Evolutionary conservation across 108 stramenopile species (phyloP), one percentile per base, ranked within the genome.

Genomic region (Stephanodiscus minutulus): DNA sequence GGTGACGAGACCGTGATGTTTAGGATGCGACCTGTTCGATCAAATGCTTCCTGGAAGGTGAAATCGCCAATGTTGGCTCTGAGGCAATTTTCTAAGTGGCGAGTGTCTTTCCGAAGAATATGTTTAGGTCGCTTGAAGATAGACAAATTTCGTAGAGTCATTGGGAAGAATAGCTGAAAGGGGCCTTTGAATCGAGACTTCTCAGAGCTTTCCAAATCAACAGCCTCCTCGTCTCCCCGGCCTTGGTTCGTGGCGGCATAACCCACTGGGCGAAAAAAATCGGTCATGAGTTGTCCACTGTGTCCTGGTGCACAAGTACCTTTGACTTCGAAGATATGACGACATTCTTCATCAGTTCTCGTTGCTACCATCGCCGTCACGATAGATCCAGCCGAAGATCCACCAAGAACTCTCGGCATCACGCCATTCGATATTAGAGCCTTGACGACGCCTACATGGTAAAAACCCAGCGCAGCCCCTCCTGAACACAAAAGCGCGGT

Each of bases 11-110:
- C 99, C 28, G 91, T 96, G 54, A 99, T 98, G 87, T 99, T 99
- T 46, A 98, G 81, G 72, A 99, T 98, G 10, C 99, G 84, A n/a
- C 98, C 98, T 33, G 99, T 99, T 48, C 97, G 83, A 81, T 98
- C 98, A 76, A 98, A 99, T 0, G 98, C 99, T 85, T 99, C 96
- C 75, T 96, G 93, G 62, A 99, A 98, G 11, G 98, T 98, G 61
- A 95, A 95, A 70, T 96, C 81, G 1, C 98, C 98, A 53, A 98
- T 79, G 84, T 97, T 95, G 24, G 77, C 70, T 21, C 91, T 72
- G 7, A 94, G 58, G 18, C 92, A 88, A 47, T 74, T 82, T 20
- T 93, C 85, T 76, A 99, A 93, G 66, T 97, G 91, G 39, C 96
- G 90, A 46, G 96, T 97, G 83, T 98, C 97, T 70, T 86, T 88